Evolutionary conservation across 164 flowering plant genomes (phyloP), one percentile per base, ranked within the genome.

Genomic region (Saururus chinensis): DNA sequence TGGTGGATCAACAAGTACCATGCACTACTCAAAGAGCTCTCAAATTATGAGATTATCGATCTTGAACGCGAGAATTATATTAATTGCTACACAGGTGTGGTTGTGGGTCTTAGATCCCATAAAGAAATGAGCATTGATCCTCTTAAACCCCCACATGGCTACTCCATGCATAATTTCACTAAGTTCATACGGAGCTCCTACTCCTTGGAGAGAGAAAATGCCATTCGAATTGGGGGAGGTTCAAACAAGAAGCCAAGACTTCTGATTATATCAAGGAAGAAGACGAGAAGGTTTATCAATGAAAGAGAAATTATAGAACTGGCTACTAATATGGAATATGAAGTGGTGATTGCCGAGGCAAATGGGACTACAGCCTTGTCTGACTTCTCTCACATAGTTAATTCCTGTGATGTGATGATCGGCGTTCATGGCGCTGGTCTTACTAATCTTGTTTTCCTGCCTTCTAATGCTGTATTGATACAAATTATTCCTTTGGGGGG

Each of bases 351-450:
- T 0, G 70, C 75, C 0, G 95, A 92, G 67, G 76, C 83, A 0
- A 60, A 62, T 1, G 0, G 23, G 8, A 17, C 40, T 2, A 23
- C 62, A 9, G 60, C 66, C 57, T 3, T 80, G 11, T 17, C 80
- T 0, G 59, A 58, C 40, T 73, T 83, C 21, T 79, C 91, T 0
- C 61, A 70, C 11, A 30, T 79, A 0, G 86, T 85, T 61, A 92
- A 87, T 49, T 87, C 95, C 1, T 84, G 90, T 48, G 95, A 87
- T 63, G 89, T 84, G 35, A 21, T 92, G 75, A 56, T 89, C 74
- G 98, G 90, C 24, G 83, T 89, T 26, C 98, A 92, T 71, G 98
- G 98, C 19, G 98, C 98, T 25, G 98, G 95, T 0, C 72, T 92
- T 10, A 80, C 96, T 17, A 88, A 92, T 79, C 69, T 84, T 56